Conservation (phyloP, 805 yeast species). For the Vanderwaltozyma polyspora region DNA sequence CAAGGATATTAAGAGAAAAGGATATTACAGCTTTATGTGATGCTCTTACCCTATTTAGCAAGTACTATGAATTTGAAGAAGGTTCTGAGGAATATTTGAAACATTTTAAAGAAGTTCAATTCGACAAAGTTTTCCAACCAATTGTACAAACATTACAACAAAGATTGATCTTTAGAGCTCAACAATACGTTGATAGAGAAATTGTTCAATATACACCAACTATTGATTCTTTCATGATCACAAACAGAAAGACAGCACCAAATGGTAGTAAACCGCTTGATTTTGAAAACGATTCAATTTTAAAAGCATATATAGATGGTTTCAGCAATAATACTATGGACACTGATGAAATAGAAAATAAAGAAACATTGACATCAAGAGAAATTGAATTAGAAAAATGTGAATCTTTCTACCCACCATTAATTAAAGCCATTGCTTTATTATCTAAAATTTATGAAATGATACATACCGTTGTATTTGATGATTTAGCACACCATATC, state of each 20-base stretch:
- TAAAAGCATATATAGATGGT: constrained; percentile 1
- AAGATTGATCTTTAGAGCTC: constrained; percentile 69
- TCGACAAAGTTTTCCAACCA: constrained; percentile 56
- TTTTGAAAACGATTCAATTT: constrained; percentile 1
- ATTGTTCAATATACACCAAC: constrained; percentile 57
- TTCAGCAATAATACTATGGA: constrained; percentile 1
- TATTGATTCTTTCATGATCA: constrained; percentile 55
- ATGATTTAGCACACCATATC: constrained; percentile 78
- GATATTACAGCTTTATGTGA: constrained; percentile 64
- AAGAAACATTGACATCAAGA: background rate
- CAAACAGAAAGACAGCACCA: constrained; percentile 28
- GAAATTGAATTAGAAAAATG: constrained; percentile 8
- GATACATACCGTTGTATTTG: constrained; percentile 68
- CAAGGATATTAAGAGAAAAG: constrained; percentile 56
- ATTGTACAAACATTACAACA: constrained; percentile 69
- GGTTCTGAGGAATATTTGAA: constrained; percentile 19
- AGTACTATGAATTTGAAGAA: constrained; percentile 57
- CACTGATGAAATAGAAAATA: constrained; percentile 21
- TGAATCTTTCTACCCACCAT: constrained; percentile 55
- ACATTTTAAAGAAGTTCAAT: constrained; percentile 30
- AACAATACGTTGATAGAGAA: constrained; percentile 56
- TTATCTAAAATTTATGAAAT: constrained; percentile 71
- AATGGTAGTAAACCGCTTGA: background rate
- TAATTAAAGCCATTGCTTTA: constrained; percentile 54
- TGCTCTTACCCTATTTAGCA: constrained; percentile 55